phyloP scores from a whole-genome alignment of 495 filamentous ascomycete species.

The Trichoderma gamsii region DNA sequence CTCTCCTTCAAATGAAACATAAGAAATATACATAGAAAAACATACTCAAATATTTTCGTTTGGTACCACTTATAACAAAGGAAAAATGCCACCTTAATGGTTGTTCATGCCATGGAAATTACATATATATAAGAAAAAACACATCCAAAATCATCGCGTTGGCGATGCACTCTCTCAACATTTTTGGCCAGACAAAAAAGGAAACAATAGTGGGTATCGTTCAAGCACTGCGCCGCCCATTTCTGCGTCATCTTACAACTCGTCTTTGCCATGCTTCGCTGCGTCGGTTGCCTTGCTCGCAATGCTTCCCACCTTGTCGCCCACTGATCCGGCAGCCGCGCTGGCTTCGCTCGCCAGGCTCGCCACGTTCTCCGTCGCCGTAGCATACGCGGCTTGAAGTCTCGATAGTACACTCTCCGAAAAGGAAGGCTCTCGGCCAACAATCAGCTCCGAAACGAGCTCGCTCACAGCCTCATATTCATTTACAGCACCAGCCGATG shows the following conservation, averaged over 20 bases:
- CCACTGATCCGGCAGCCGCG: slow-evolving; percentile 27
- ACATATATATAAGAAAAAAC: neutral
- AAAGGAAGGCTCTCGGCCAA: slow-evolving; percentile 73
- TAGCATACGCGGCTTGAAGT: slow-evolving; percentile 55
- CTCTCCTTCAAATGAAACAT: neutral
- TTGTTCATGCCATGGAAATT: neutral
- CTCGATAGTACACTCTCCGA: slow-evolving; percentile 73
- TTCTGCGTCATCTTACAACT: slow-evolving; percentile 39
- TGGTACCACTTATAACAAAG: neutral
- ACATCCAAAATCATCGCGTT: neutral
- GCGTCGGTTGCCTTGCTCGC: slow-evolving; percentile 41
- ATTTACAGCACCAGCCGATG: slow-evolving; percentile 43
- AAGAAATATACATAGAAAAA: neutral
- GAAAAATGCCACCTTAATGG: neutral
- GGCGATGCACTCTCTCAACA: neutral
- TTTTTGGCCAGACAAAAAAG: neutral
- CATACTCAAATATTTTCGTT: neutral
- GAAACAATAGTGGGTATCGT: slow-evolving; percentile 15
- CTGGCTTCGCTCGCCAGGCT: slow-evolving; percentile 33
- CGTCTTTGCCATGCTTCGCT: slow-evolving; percentile 48
- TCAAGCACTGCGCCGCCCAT: neutral
- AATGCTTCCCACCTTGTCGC: slow-evolving; percentile 30
- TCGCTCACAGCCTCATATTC: slow-evolving; percentile 66
- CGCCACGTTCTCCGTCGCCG: slow-evolving; percentile 27
- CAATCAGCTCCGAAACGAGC: slow-evolving; percentile 69